Percentiles rank a stretch among this genome's conserved stretches.
Evolutionary conservation across 768 basidiomycete species (phyloP).

Genomic region (Boletus rex-veris): DNA sequence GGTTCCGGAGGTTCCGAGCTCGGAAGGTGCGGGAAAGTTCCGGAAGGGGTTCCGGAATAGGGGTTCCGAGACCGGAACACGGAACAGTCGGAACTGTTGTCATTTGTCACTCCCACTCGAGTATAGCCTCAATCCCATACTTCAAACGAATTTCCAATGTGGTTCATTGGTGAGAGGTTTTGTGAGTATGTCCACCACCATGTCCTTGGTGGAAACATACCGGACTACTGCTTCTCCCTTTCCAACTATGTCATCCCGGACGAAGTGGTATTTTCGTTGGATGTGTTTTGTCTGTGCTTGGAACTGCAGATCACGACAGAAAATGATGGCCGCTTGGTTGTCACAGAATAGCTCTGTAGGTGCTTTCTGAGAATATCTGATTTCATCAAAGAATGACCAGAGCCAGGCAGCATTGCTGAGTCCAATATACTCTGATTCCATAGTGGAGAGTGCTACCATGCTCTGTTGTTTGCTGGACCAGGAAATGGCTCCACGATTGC

Average conservation of each 20-base stretch:
- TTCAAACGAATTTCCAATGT: background rate
- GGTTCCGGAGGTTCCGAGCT: no score
- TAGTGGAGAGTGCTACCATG: no score
- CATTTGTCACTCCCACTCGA: background rate
- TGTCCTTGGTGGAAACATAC: background rate
- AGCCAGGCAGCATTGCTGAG: no score
- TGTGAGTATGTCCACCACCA: background rate
- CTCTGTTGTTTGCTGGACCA: no score
- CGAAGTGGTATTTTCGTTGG: background rate
- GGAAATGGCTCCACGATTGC: no score
- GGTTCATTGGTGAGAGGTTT: background rate
- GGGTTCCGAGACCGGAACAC: no score
- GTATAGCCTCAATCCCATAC: background rate
- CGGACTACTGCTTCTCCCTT: background rate
- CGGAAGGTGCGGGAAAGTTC: no score
- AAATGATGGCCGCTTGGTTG: background rate
- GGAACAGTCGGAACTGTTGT: no score
- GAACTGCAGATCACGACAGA: background rate
- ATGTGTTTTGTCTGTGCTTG: background rate
- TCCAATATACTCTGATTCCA: no score
- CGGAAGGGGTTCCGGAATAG: no score
- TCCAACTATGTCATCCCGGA: background rate
- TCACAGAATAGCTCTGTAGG: background rate
- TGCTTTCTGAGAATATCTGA: background rate
- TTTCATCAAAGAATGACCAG: background rate